Conservation (phyloP, 768 basidiomycete species). For the Hygrophorus pudorinus region DNA sequence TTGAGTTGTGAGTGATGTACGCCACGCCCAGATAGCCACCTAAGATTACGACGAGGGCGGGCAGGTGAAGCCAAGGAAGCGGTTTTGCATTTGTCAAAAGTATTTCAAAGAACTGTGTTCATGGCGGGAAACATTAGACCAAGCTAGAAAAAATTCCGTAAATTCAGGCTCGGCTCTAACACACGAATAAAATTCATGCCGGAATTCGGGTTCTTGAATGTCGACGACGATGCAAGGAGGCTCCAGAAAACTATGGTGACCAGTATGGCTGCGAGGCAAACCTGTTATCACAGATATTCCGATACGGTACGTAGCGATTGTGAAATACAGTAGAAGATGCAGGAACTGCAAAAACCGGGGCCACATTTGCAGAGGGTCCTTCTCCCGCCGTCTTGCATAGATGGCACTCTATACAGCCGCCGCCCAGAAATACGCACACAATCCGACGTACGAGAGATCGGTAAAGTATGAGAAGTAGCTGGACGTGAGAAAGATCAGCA, state of each 20-base stretch:
- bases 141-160: slow-evolving; percentile 27
- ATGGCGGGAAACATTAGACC: slow-evolving; percentile 52
- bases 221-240: slow-evolving; percentile 32
- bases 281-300: background rate
- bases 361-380: slow-evolving; percentile 51
- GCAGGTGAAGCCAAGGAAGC: slow-evolving; percentile 41
- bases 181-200: slow-evolving; percentile 21
- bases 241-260: slow-evolving; percentile 60
- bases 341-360: slow-evolving; percentile 41
- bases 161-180: background rate
- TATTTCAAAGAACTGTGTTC: slow-evolving; percentile 52
- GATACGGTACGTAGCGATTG: slow-evolving; percentile 45
- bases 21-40: slow-evolving; percentile 54
- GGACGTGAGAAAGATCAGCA: background rate
- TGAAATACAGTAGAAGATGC: slow-evolving; percentile 44
- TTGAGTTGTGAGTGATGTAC: slow-evolving; percentile 54
- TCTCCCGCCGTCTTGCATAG: slow-evolving; percentile 25
- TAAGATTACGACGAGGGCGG: slow-evolving; percentile 38
- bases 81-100: slow-evolving; percentile 42
- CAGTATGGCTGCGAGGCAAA: slow-evolving; percentile 36
- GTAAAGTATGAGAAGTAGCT: slow-evolving; percentile 64
- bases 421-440: slow-evolving; percentile 54
- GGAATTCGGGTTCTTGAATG: slow-evolving; percentile 28
- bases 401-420: slow-evolving; percentile 40
- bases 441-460: slow-evolving; percentile 48